phyloP scores from a whole-genome alignment of 2,329 filamentous ascomycete genomes.

The Penicillium sp. region DNA sequence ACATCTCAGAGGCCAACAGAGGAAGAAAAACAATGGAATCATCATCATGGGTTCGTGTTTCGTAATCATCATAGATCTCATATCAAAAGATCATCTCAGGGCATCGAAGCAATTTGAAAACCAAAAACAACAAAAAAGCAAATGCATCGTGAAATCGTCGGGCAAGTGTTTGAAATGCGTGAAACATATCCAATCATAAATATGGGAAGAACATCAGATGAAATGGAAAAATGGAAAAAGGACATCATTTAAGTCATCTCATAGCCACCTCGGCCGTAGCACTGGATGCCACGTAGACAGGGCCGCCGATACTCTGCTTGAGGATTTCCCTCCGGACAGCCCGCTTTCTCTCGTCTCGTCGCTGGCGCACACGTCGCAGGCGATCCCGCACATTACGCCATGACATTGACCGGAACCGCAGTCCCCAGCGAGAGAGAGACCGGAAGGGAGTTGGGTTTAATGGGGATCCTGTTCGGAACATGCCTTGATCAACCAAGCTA shows the following conservation, averaged over 20 bases:
- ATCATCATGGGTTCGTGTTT: slow-evolving; percentile 15
- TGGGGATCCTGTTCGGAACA: slow-evolving; percentile 30
- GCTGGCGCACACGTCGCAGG: slow-evolving; percentile 42
- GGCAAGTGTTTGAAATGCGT: not conserved
- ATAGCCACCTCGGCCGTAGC: slow-evolving; percentile 16
- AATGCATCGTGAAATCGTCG: slow-evolving; percentile 17
- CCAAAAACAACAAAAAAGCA: slow-evolving; percentile 7
- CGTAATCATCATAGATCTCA: slow-evolving; percentile 19
- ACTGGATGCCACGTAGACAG: slow-evolving; percentile 37
- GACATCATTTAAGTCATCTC: slow-evolving; percentile 8
- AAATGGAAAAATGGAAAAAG: not conserved
- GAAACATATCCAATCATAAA: slow-evolving; percentile 15
- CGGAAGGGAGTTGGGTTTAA: slow-evolving; percentile 28
- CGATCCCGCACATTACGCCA: slow-evolving; percentile 49
- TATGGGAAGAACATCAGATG: slow-evolving; percentile 1
- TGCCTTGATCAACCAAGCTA: slow-evolving; percentile 29
- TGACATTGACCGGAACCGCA: slow-evolving; percentile 52
- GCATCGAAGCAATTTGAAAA: slow-evolving; percentile 5
- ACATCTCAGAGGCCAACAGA: not conserved
- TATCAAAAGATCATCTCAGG: slow-evolving; percentile 11
- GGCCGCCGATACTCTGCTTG: slow-evolving; percentile 52
- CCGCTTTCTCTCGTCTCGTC: slow-evolving; percentile 44
- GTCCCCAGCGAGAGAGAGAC: slow-evolving; percentile 41
- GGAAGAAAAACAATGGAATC: not conserved
- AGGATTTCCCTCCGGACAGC: slow-evolving; percentile 54